Evolutionary conservation across 345 rosid species (phyloP).

Genomic region (Anacardium occidentale): DNA sequence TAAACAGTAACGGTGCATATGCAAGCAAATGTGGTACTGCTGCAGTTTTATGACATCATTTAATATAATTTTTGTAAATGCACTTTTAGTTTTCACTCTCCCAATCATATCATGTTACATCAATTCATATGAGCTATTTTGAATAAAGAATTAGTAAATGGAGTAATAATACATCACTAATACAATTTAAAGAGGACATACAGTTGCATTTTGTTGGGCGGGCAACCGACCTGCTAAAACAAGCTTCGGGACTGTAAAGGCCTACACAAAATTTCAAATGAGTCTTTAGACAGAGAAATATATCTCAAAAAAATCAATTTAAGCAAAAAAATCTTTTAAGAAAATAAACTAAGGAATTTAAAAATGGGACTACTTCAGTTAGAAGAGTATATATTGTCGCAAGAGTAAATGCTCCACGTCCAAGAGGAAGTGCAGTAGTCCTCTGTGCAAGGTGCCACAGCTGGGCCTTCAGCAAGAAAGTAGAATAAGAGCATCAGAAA

Average conservation of each 20-base stretch:
- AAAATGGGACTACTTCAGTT: slow-evolving; percentile 57
- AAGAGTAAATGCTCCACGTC: slow-evolving; percentile 97
- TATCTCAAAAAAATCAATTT: slow-evolving; percentile 24
- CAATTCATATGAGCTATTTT: no score
- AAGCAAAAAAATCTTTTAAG: background rate
- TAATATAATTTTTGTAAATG: no score
- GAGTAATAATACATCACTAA: slow-evolving; percentile 4
- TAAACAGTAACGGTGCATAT: background rate
- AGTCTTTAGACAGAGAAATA: slow-evolving; percentile 17
- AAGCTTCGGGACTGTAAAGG: slow-evolving; percentile 95
- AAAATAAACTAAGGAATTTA: slow-evolving; percentile 2
- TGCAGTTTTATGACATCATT: no score
- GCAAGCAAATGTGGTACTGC: no score
- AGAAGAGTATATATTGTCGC: slow-evolving; percentile 89
- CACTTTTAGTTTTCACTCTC: no score
- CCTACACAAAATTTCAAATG: slow-evolving; percentile 46
- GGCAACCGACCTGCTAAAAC: slow-evolving; percentile 97
- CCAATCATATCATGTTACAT: no score
- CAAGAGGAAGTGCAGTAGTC: slow-evolving; percentile 93
- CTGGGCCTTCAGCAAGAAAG: slow-evolving; percentile 60
- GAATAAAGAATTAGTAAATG: no score
- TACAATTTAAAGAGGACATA: slow-evolving; percentile 42
- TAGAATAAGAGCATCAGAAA: slow-evolving; percentile 14
- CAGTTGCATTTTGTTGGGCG: slow-evolving; percentile 98
- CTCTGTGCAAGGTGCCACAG: slow-evolving; percentile 96